These are phyloP conservation scores for Fusarium compactum DNA, from an alignment of 2,329 filamentous ascomycete species.

Conservation along the genomic window DNA sequence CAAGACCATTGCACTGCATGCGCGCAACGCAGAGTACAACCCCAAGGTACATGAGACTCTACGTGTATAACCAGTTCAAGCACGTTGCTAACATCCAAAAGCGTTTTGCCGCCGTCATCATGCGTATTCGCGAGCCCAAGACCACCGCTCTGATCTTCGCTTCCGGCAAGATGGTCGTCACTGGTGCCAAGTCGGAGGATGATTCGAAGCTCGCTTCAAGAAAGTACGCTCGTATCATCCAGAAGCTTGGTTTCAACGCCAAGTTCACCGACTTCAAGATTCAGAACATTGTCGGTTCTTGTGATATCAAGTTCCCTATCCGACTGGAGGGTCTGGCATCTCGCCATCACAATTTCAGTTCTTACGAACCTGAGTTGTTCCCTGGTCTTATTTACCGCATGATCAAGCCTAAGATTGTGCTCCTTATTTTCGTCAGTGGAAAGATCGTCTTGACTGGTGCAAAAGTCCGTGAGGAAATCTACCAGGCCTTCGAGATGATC, in stretches of 20 bases:
- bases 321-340: conserved; percentile 94
- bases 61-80: conserved; percentile 3
- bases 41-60: conserved; percentile 79
- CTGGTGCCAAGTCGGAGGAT: conserved; percentile 96
- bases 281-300: conserved; percentile 98
- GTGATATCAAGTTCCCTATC: conserved; percentile 99
- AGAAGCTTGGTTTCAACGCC: conserved; percentile 99
- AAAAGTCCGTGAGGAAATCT: conserved; percentile 98
- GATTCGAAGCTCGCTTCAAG: conserved; percentile 96
- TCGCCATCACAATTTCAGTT: conserved; percentile 99
- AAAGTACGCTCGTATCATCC: conserved; percentile 99
- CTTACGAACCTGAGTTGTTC: conserved; percentile 98
- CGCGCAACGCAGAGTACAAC: conserved; percentile 98
- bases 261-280: conserved; percentile 99
- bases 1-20: conserved; percentile 98
- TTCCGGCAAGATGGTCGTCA: conserved; percentile 99
- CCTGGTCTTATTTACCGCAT: conserved; percentile 99
- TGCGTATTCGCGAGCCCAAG: conserved; percentile 99
- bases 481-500: conserved; percentile 96
- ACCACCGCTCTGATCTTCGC: conserved; percentile 98
- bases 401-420: conserved; percentile 99
- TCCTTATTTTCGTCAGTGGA: conserved; percentile 96
- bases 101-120: conserved; percentile 99
- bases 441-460: conserved; percentile 98
- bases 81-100: conserved; percentile 58